Evolutionary conservation across 768 basidiomycete species (phyloP).

Genomic region (Suillus americanus): DNA sequence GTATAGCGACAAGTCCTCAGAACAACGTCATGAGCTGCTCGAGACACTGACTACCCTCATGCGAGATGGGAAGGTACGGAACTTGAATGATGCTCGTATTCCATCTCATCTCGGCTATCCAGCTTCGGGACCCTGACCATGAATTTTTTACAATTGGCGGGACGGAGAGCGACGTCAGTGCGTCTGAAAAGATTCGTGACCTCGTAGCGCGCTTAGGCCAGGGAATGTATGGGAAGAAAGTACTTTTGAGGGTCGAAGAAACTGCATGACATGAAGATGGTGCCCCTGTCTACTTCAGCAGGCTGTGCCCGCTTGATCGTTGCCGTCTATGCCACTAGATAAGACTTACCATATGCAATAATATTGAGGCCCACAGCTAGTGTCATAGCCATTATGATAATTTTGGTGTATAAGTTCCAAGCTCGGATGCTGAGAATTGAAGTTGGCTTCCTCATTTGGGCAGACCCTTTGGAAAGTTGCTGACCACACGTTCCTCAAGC

Average conservation of each 20-base stretch:
- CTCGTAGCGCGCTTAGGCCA: slow-evolving; percentile 32
- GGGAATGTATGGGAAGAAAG: slow-evolving; percentile 50
- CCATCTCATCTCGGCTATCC: slow-evolving; percentile 10
- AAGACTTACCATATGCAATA: neutral
- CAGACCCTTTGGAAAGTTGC: slow-evolving; percentile 19
- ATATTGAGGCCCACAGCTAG: neutral
- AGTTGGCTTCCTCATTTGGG: slow-evolving; percentile 27
- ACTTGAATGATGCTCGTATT: neutral
- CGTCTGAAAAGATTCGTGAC: slow-evolving; percentile 32
- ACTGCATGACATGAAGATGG: slow-evolving; percentile 5
- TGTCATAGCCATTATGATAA: neutral
- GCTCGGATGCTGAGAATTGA: neutral
- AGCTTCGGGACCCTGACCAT: slow-evolving; percentile 71
- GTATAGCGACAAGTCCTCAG: slow-evolving; percentile 50
- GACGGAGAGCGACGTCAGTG: slow-evolving; percentile 39
- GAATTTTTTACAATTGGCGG: slow-evolving; percentile 58
- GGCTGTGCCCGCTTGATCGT: neutral
- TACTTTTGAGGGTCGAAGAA: slow-evolving; percentile 42
- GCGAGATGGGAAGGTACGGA: slow-evolving; percentile 48
- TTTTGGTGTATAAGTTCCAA: neutral
- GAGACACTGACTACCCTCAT: slow-evolving; percentile 52
- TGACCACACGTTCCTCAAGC: slow-evolving; percentile 20
- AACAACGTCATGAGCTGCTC: slow-evolving; percentile 54
- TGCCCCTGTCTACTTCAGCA: neutral
- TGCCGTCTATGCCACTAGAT: neutral